Percentiles rank a stretch among this genome's conserved stretches.
Evolutionary conservation across 768 basidiomycete genomes (phyloP).

Genomic region (Panaeolus papilionaceus): DNA sequence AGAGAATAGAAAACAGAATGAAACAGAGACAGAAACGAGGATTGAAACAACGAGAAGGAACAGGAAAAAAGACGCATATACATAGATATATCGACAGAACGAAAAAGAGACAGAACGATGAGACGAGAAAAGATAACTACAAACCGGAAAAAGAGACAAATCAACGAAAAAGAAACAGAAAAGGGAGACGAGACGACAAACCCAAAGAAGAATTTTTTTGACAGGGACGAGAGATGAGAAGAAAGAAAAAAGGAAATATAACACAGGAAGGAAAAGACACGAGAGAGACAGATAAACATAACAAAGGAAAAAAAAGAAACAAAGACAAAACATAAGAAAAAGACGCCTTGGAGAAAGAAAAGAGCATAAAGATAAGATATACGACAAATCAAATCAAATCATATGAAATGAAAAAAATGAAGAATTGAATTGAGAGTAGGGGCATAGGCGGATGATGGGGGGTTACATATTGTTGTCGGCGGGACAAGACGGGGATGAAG

Average conservation of each 20-base stretch:
- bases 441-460: neutral
- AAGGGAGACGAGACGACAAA: no score
- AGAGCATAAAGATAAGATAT: constrained; percentile 17
- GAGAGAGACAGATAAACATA: neutral
- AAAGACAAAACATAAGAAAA: constrained; percentile 15
- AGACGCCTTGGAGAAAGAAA: constrained; percentile 11
- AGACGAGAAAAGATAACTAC: neutral
- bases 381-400: neutral
- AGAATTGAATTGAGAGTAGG: no score
- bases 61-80: no score
- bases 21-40: neutral
- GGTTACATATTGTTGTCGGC: neutral
- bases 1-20: neutral
- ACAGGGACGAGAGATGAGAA: no score
- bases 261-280: neutral
- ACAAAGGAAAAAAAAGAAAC: constrained; percentile 19
- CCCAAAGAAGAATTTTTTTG: no score
- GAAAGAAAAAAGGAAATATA: neutral
- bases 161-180: no score
- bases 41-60: no score
- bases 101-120: neutral
- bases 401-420: neutral
- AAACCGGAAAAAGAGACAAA: no score
- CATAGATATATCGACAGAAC: no score
- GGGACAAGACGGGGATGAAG: neutral